Conservation (phyloP, 306 rosid genomes). For the Cajanus cajan region DNA sequence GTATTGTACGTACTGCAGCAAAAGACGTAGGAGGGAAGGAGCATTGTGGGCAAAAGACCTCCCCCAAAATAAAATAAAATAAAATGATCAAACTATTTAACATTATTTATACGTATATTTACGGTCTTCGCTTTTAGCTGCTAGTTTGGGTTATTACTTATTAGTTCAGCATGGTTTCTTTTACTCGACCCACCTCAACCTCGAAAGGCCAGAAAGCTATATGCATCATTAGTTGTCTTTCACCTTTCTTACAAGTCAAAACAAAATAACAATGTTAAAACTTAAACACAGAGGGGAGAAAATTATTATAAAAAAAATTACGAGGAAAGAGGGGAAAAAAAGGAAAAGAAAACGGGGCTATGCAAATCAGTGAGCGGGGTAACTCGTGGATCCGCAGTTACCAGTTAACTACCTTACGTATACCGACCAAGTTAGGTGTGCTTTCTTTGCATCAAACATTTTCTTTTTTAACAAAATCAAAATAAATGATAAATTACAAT, state of each 20-base stretch:
- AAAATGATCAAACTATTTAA: neutral
- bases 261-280: neutral
- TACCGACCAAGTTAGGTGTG: slow-evolving; percentile 13
- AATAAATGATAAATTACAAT: neutral
- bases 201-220: slow-evolving; percentile 32
- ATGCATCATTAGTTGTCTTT: slow-evolving; percentile 31
- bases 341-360: neutral
- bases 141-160: slow-evolving; percentile 4
- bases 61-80: neutral
- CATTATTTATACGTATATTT: neutral
- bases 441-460: neutral
- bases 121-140: neutral
- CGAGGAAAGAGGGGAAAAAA: neutral
- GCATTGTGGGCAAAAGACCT: neutral
- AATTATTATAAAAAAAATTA: neutral
- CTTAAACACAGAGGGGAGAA: neutral
- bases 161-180: slow-evolving; percentile 15
- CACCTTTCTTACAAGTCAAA: slow-evolving; percentile 17
- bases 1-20: neutral
- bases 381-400: neutral
- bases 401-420: neutral
- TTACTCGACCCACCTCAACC: slow-evolving; percentile 10
- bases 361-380: slow-evolving; percentile 32
- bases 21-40: slow-evolving; percentile 12
- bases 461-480: neutral